Evolutionary conservation across 169 alveolate genomes (phyloP), one percentile per base, ranked within the genome.

Genomic region (Plasmodium reichenowi): DNA sequence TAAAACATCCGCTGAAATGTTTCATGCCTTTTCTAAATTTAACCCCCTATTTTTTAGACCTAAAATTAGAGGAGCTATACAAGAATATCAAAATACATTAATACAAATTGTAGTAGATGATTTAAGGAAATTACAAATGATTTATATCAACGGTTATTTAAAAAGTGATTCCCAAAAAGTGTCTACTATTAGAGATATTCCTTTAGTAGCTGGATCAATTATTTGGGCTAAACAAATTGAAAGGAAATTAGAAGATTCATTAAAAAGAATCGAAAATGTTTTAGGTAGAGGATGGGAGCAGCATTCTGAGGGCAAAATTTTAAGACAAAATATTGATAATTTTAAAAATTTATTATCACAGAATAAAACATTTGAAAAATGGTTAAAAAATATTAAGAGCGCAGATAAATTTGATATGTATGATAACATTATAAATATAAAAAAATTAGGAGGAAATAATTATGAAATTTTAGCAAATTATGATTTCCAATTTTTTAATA

Each of bases 1-100:
- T 9, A 96, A 96, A 89, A 96, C 96, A 56, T 98, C 99, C 9
- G 96, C 97, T 66, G 99, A 98, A 89, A 98, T 98, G 99, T 98
- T 97, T 92, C 93, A 97, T 75, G 98, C 98, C 47, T 98, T 98
- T 91, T 96, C 98, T 29, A 95, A 97, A 88, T 98, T 98, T 94
- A 98, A 98, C 90, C 98, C 98, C 7, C 94, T 98, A 47, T 98
- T 98, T 91, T 95, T 95, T 91, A 92, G 99, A 47, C 99, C 99
- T 15, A 94, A 99, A 74, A 97, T 98, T 85, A 95, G 97, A 78
- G 98, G 98, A 47, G 99, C 99, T 8, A 98, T 98, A 45, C 97
- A 97, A 89, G 99, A 98, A 92, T 98, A 98, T 91, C 99, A 98
- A 94, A 95, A 98, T 20, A 93, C 97, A 60, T 85, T 98, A n/a